Evolutionary conservation across 768 basidiomycete genomes (phyloP).

Genomic region (Russula foetens): DNA sequence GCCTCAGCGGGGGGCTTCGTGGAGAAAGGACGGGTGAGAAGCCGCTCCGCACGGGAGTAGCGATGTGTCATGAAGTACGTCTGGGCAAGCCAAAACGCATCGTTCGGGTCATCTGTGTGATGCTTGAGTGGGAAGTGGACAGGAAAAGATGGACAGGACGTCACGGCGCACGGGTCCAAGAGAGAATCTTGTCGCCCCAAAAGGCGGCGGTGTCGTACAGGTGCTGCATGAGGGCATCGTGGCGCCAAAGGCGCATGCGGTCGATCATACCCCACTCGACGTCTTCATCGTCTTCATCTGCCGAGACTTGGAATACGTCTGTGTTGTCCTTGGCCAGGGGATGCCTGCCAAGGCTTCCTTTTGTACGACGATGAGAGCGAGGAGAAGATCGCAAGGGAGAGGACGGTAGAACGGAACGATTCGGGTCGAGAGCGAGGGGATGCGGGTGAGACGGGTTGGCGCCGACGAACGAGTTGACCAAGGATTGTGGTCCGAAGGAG

Average conservation of each 20-base stretch:
- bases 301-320: conserved; percentile 67
- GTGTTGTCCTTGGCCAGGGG: conserved; percentile 73
- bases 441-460: conserved; percentile 50
- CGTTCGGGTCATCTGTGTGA: conserved; percentile 79
- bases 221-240: conserved; percentile 98
- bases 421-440: conserved; percentile 66
- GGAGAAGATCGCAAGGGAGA: conserved; percentile 68
- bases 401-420: conserved; percentile 64
- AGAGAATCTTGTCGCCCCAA: conserved; percentile 97
- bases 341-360: conserved; percentile 44
- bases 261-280: conserved; percentile 85
- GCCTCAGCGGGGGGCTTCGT: conserved; percentile 37
- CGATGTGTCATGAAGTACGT: conserved; percentile 95
- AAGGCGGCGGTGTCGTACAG: conserved; percentile 94
- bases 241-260: conserved; percentile 93
- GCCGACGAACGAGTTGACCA: conserved; percentile 63
- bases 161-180: conserved; percentile 74
- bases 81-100: conserved; percentile 99
- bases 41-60: conserved; percentile 86
- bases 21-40: conserved; percentile 83
- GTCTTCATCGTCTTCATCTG: conserved; percentile 47
- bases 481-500: conserved; percentile 73
- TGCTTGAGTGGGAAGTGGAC: neutral
- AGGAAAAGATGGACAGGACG: neutral
- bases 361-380: conserved; percentile 44